Conservation (phyloP, 2,329 filamentous ascomycete genomes). For the Claviceps cyperi region DNA sequence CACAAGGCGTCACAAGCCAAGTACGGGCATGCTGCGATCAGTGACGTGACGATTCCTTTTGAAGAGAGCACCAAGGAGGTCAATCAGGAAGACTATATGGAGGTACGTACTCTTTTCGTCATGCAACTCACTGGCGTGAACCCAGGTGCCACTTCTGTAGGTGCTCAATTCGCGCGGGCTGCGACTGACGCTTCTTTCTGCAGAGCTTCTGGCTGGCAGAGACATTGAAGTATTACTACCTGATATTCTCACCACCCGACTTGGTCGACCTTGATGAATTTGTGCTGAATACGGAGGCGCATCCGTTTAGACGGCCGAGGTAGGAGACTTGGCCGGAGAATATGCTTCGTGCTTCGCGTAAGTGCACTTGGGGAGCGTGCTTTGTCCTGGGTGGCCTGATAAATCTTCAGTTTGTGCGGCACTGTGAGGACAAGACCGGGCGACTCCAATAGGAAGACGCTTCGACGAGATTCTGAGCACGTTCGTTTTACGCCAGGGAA, state of each 20-base stretch:
- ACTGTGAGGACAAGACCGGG: too few relatives aligned
- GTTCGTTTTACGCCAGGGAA: too few relatives aligned
- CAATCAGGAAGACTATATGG: constrained; percentile 44
- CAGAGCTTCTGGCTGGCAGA: constrained; percentile 36
- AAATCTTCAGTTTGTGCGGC: too few relatives aligned
- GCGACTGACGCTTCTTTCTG: neutral
- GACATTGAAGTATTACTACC: constrained; percentile 66
- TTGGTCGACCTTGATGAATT: constrained; percentile 47
- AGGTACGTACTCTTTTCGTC: constrained; percentile 20
- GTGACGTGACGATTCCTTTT: constrained; percentile 34
- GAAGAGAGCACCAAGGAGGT: constrained; percentile 24
- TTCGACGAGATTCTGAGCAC: too few relatives aligned
- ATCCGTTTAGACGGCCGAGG: constrained; percentile 30
- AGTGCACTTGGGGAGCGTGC: neutral
- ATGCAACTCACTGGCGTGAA: neutral
- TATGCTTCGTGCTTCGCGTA: neutral
- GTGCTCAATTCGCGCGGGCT: too few relatives aligned
- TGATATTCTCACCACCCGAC: constrained; percentile 48
- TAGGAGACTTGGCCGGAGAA: neutral
- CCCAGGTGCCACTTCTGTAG: too few relatives aligned
- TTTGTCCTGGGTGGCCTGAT: neutral
- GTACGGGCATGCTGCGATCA: constrained; percentile 47
- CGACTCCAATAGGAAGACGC: too few relatives aligned
- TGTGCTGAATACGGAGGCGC: constrained; percentile 51
- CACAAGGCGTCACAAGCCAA: constrained; percentile 41